Evolutionary conservation across 2,329 filamentous ascomycete genomes (phyloP).

Genomic region (Ploettnerulaceae sp.): DNA sequence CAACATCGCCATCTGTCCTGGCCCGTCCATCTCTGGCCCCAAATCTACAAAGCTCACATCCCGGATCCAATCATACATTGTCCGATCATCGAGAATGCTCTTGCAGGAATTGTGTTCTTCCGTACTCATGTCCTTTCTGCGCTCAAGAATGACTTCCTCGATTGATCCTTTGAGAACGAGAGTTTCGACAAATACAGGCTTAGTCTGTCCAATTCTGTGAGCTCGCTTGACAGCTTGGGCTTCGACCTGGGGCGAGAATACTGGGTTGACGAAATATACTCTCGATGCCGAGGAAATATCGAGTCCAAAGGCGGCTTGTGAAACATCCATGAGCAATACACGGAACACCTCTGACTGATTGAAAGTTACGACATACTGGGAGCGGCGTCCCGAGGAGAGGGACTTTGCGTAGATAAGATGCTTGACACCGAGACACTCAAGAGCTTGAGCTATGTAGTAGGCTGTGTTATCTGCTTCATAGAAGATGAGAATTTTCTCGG

Average conservation of each 20-base stretch:
- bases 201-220: conserved; percentile 78
- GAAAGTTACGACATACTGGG: conserved; percentile 75
- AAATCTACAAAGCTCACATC: conserved; percentile 44
- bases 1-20: conserved; percentile 46
- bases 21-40: conserved; percentile 24
- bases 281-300: conserved; percentile 79
- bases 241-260: conserved; percentile 78
- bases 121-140: conserved; percentile 69
- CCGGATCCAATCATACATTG: conserved; percentile 56
- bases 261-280: conserved; percentile 85
- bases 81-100: conserved; percentile 51
- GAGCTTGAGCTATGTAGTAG: conserved; percentile 75
- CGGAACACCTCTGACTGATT: conserved; percentile 44
- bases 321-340: conserved; percentile 87
- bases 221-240: conserved; percentile 89
- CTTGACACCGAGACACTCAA: conserved; percentile 65
- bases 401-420: conserved; percentile 64
- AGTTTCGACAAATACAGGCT: conserved; percentile 78
- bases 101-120: conserved; percentile 53
- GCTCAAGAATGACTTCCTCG: conserved; percentile 76
- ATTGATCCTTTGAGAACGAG: conserved; percentile 74
- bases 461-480: conserved; percentile 86
- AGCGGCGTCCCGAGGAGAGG: conserved; percentile 55
- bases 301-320: conserved; percentile 80
- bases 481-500: conserved; percentile 87